Percentiles rank a stretch among this genome's conserved stretches.
Evolutionary conservation across 1,284 basidiomycete species (phyloP).

Genomic region (Leccinum fuscescens): DNA sequence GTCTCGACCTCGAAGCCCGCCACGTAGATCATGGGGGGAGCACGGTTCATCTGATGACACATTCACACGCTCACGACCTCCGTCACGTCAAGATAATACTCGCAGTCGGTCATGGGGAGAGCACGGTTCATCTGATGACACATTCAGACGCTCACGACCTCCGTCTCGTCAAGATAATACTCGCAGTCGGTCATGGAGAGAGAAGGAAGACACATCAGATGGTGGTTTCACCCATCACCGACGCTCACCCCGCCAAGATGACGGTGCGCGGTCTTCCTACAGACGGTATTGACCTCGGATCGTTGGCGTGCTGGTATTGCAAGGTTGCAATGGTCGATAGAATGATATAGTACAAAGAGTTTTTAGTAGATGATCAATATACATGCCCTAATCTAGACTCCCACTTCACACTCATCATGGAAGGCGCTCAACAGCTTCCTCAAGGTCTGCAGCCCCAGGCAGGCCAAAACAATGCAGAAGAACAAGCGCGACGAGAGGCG

Average conservation of each 20-base stretch:
- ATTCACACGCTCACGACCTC: slow-evolving; percentile 5
- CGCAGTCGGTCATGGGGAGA: not conserved
- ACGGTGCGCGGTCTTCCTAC: slow-evolving; percentile 4
- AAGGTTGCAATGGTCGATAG: not conserved
- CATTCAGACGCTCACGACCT: not conserved
- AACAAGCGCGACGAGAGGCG: slow-evolving; percentile 56
- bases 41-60: not conserved
- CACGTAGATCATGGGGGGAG: slow-evolving; percentile 12
- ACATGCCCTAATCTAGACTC: slow-evolving; percentile 8
- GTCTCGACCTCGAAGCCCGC: slow-evolving; percentile 1
- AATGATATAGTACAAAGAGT: slow-evolving; percentile 12
- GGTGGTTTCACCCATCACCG: not conserved
- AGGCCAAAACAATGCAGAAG: slow-evolving; percentile 41
- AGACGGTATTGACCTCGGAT: slow-evolving; percentile 11
- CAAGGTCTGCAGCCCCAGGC: slow-evolving; percentile 30
- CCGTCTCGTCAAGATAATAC: not conserved
- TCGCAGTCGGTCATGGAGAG: not conserved
- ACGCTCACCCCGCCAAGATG: slow-evolving; percentile 1
- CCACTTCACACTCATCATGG: slow-evolving; percentile 18
- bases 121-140: not conserved
- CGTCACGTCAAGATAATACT: not conserved
- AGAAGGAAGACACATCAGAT: not conserved
- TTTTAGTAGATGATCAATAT: not conserved
- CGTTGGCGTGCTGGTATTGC: slow-evolving; percentile 1
- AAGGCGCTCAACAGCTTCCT: slow-evolving; percentile 26